Evolutionary conservation across 2,329 filamentous ascomycete species (phyloP), one percentile per base, ranked within the genome.

Genomic region (Didymellaceae sp.): DNA sequence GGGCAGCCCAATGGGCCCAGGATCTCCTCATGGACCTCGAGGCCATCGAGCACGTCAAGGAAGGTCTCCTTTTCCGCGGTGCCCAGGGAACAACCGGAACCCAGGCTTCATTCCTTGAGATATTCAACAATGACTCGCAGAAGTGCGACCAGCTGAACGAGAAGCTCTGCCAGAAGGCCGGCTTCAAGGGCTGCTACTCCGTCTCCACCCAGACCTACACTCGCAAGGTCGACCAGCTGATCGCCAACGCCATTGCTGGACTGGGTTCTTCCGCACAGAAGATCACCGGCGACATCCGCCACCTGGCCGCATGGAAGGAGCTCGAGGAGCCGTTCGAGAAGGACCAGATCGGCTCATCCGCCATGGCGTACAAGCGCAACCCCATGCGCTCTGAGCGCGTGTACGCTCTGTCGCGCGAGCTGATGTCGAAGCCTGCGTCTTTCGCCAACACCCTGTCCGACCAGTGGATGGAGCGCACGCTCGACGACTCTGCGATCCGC

Each of bases 291-390:
- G 89, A 92, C 64, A 88, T 94, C 58, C 82, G 89, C 39, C 86
- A 90, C 67, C 79, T 92, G 20, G 87, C 87, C 2, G 79, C 82
- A 53, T 82, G 86, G 75, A 95, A 96, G 79, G 90, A 95, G 73
- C 78, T 94, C 51, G 91, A 95, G 68, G 89, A 92, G 78, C 90
- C 89, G 0, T 90, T 91, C 62, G 89, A 92, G 76, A 85, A 85
- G 63, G 83, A 86, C 59, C 90, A 95, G 75, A 71, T 72, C 24
- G 70, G 70, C 31, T 64, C 59, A 3, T 70, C 64, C 2, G 73
- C 73, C 50, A 82, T 83, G 74, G 85, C 86, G 3, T 88, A 87
- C 77, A 88, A 88, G 77, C 80, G 84, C 57, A 80, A 80, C 72
- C 68, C 78, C 70, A 73, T 86, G 82, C 73, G 81, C 66, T 83